Evolutionary conservation across 129 eudicot species (phyloP), one percentile per base, ranked within the genome.

Genomic region (Flaveria bidentis): DNA sequence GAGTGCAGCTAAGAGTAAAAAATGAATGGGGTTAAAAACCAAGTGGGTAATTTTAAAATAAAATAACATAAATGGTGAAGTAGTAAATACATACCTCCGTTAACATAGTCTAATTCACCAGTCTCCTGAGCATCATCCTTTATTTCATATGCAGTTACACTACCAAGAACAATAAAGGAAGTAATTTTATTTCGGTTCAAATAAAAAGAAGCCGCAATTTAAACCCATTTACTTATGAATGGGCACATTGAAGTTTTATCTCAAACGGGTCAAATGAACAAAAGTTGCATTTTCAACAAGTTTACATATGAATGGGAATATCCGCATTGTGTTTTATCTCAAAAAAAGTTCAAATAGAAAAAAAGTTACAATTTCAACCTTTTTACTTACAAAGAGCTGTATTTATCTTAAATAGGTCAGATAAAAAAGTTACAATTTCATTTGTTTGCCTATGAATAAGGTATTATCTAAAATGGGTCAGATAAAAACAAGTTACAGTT

Each of bases 31-130:
- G 41, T 17, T 61, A 4, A 44, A 70, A 52, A 71, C 13, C 50
- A 52, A 63, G 25, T 23, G n/a, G 6, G 25, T 26, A 41, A 41
- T 16, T 36, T 33, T 4, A 5, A n/a, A 61, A 47, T 9, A 56
- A 47, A 20, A 56, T 69, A 56, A 20, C 49, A 1, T 76, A 36
- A 14, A 5, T 23, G 12, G 55, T 12, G 16, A 69, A 81, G 17
- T 64, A 44, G 18, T 16, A 42, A 4, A 3, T 39, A 39, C 9
- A 39, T 86, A 91, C 99, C 99, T 82, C 94, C 99, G 80, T 91
- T 95, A 72, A 95, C 88, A 53, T 95, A 95, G 84, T 95, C 99
- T 23, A 95, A 74, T 86, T 95, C 99, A 1, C 99, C 99, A 2
- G 97, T 87, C 67, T 82, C 69, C 47, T 65, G 52, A 47, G 87